Percentiles rank a stretch among this genome's conserved stretches.
Evolutionary conservation across 371 early-diverging fungal genomes (phyloP).

Genomic region (Mortierella sp.): DNA sequence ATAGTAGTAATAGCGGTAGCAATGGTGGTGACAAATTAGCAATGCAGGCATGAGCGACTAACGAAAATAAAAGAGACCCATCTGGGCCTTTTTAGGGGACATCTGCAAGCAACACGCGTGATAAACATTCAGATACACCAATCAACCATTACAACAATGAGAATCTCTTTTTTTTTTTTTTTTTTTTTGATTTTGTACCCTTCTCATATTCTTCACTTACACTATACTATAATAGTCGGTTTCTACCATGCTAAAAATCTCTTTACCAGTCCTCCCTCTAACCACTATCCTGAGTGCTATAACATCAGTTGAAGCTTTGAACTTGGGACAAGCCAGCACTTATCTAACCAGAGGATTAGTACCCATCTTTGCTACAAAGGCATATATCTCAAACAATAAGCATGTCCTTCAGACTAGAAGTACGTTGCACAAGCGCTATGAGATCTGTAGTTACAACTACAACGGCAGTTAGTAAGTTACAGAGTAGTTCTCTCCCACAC

Average conservation of each 20-base stretch:
- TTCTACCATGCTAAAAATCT: background rate
- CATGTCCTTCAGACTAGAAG: slow-evolving; percentile 4
- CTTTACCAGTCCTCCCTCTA: background rate
- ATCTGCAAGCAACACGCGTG: too few species aligned
- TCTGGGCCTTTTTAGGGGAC: background rate
- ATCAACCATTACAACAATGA: too few species aligned
- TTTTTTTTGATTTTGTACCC: background rate
- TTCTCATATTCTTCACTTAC: background rate
- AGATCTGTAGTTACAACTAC: slow-evolving; percentile 4
- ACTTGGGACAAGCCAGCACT: background rate
- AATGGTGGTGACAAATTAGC: background rate
- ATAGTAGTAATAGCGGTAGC: background rate
- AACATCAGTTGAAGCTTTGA: background rate
- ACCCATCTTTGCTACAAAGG: slow-evolving; percentile 3
- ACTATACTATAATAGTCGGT: background rate
- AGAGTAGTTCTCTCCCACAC: background rate
- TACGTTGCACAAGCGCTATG: slow-evolving; percentile 7
- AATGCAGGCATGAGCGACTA: background rate
- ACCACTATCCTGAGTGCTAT: background rate
- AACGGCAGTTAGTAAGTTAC: slow-evolving; percentile 1
- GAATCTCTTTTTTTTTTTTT: too few species aligned
- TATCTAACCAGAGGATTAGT: slow-evolving; percentile 10
- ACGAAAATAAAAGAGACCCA: background rate
- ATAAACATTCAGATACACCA: too few species aligned
- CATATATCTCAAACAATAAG: background rate